Percentiles rank a stretch among this genome's conserved stretches.
Evolutionary conservation across 208 protist species (phyloP).

Genomic region (Trypanosoma caninum): DNA sequence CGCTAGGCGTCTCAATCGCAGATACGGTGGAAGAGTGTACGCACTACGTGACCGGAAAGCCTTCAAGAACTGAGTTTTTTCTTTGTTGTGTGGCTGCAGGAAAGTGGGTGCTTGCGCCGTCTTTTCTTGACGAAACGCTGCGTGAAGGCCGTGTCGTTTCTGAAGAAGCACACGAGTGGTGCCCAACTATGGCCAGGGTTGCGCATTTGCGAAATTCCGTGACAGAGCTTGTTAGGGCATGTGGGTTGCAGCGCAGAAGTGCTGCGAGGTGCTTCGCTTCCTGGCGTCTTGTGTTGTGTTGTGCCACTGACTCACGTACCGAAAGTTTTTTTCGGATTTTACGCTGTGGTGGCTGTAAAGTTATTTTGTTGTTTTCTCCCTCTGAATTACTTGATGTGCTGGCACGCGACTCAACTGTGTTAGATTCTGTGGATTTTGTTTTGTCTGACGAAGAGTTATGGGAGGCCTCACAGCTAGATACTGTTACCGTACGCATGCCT

Average conservation of each 20-base stretch:
- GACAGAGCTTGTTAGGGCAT: constrained; percentile 38
- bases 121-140: constrained; percentile 38
- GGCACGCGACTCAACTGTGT: neutral
- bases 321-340: constrained; percentile 57
- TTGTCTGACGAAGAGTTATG: constrained; percentile 60
- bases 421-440: constrained; percentile 22
- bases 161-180: constrained; percentile 59
- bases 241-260: constrained; percentile 33
- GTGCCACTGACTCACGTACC: constrained; percentile 22
- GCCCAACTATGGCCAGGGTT: constrained; percentile 20
- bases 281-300: constrained; percentile 56
- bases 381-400: constrained; percentile 1
- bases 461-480: constrained; percentile 33
- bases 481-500: constrained; percentile 11
- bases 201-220: constrained; percentile 26
- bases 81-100: constrained; percentile 54
- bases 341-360: constrained; percentile 40
- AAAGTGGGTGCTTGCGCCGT: constrained; percentile 61
- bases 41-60: constrained; percentile 63
- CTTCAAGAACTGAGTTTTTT: constrained; percentile 57
- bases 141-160: constrained; percentile 30
- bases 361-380: constrained; percentile 6
- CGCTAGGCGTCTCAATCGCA: constrained; percentile 17
- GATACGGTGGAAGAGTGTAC: constrained; percentile 57
- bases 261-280: constrained; percentile 31